These are phyloP conservation scores for Trametes hirsuta DNA, from an alignment of 1,284 basidiomycete genomes.

Conservation along the genomic window DNA sequence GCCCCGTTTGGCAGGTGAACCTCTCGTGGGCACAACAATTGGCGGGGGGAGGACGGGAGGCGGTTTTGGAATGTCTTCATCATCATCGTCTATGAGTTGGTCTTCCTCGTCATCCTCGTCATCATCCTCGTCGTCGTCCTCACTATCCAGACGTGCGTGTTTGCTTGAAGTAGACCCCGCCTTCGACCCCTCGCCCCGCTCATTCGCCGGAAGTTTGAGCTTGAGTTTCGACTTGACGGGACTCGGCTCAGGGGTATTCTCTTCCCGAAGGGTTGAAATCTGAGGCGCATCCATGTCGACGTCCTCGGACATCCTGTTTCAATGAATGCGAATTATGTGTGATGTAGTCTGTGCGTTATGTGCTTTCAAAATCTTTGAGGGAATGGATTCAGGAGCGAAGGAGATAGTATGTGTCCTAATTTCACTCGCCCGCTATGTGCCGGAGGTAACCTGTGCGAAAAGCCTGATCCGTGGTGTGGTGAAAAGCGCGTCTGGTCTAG, in stretches of 20 bases:
- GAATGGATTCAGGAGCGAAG: too few species aligned
- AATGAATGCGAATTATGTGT: neutral
- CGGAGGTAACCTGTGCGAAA: too few species aligned
- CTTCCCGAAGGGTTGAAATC: conserved; percentile 75
- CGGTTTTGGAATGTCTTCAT: conserved; percentile 41
- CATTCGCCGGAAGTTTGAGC: conserved; percentile 54
- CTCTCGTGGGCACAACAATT: conserved; percentile 26
- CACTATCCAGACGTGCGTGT: conserved; percentile 38
- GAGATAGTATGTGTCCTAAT: too few species aligned
- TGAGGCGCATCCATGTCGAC: conserved; percentile 76
- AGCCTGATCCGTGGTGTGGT: too few species aligned
- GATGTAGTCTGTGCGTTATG: neutral
- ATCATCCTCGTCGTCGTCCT: conserved; percentile 45
- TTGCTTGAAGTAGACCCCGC: conserved; percentile 33
- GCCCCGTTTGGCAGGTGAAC: conserved; percentile 28
- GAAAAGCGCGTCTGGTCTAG: too few species aligned
- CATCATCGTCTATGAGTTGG: conserved; percentile 75
- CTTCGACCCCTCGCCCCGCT: conserved; percentile 40
- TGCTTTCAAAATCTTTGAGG: neutral
- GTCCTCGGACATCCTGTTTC: conserved; percentile 33
- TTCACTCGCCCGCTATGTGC: too few species aligned
- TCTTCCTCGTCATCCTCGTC: conserved; percentile 72
- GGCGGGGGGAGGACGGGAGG: conserved; percentile 36
- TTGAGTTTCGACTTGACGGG: conserved; percentile 47
- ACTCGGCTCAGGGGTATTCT: conserved; percentile 64